Conservation (phyloP, 2,329 filamentous ascomycete species). For the Colletotrichum liriopes region DNA sequence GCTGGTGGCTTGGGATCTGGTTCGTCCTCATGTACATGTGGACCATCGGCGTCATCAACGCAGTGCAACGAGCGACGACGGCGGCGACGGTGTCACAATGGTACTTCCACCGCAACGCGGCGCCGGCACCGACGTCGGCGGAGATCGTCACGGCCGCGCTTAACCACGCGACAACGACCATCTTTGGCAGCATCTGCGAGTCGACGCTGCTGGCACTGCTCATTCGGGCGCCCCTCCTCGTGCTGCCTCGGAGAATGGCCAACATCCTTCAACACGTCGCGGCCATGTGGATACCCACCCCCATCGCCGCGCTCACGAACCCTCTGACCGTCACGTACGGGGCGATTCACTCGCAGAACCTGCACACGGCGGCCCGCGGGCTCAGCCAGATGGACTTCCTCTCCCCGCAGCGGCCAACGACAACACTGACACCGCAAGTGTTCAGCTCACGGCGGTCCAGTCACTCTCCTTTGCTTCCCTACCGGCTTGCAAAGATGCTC, state of each 20-base stretch:
- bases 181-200: constrained; percentile 93
- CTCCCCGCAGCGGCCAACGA: constrained; percentile 80
- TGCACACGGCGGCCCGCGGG: constrained; percentile 83
- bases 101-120: constrained; percentile 95
- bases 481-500: constrained; percentile 91
- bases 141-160: constrained; percentile 89
- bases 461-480: constrained; percentile 76
- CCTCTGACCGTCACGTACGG: constrained; percentile 93
- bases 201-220: constrained; percentile 86
- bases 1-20: constrained; percentile 94
- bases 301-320: constrained; percentile 89
- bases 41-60: constrained; percentile 90
- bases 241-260: constrained; percentile 81
- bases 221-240: constrained; percentile 86
- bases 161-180: constrained; percentile 84
- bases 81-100: constrained; percentile 97
- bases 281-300: constrained; percentile 87
- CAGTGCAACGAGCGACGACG: constrained; percentile 90
- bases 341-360: constrained; percentile 90
- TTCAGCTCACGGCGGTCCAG: constrained; percentile 55
- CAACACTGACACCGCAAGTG: constrained; percentile 74
- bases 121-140: constrained; percentile 82
- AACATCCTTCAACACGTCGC: constrained; percentile 79
- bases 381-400: constrained; percentile 88
- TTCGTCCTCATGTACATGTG: constrained; percentile 97